Percentiles rank a stretch among this genome's conserved stretches.
These are phyloP conservation scores for Sporisorium reilianum DNA, from an alignment of 1,284 basidiomycete species.

Conservation along the genomic window DNA sequence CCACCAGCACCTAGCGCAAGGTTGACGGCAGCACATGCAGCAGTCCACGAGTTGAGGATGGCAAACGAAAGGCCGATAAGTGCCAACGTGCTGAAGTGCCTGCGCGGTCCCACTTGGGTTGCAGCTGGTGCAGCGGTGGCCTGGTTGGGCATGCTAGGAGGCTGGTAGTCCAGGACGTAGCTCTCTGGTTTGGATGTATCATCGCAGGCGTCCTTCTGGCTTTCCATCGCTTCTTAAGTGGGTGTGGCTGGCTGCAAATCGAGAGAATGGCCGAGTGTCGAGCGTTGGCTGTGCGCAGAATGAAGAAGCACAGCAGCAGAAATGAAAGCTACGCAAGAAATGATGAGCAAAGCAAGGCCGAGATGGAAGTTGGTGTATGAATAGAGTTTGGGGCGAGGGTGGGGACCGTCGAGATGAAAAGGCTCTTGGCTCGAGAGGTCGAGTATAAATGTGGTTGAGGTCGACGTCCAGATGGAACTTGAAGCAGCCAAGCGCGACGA, in stretches of 20 bases:
- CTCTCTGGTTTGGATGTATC: conserved; percentile 17
- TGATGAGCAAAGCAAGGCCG: neutral
- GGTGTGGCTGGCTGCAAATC: neutral
- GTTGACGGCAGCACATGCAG: conserved; percentile 36
- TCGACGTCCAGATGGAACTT: neutral
- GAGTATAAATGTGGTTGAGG: neutral
- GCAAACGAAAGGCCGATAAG: conserved; percentile 48
- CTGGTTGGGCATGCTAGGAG: conserved; percentile 5
- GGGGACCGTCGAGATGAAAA: neutral
- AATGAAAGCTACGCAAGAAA: neutral
- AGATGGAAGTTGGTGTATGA: neutral
- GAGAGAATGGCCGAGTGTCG: neutral
- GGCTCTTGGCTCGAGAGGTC: neutral
- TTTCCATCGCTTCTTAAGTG: conserved; percentile 13
- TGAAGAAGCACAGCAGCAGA: neutral
- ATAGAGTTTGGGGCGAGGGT: neutral
- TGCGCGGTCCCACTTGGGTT: conserved; percentile 13
- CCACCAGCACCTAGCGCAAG: conserved; percentile 40
- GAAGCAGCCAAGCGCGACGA: neutral
- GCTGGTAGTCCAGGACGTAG: conserved; percentile 16
- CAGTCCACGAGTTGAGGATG: conserved; percentile 51
- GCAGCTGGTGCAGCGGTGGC: neutral
- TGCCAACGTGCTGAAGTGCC: conserved; percentile 45
- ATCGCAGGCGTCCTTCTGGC: conserved; percentile 27
- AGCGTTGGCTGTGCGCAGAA: neutral